Percentiles rank a stretch among this genome's conserved stretches.
Evolutionary conservation across 2,329 filamentous ascomycete species (phyloP).

Genomic region (Curvularia lunata): DNA sequence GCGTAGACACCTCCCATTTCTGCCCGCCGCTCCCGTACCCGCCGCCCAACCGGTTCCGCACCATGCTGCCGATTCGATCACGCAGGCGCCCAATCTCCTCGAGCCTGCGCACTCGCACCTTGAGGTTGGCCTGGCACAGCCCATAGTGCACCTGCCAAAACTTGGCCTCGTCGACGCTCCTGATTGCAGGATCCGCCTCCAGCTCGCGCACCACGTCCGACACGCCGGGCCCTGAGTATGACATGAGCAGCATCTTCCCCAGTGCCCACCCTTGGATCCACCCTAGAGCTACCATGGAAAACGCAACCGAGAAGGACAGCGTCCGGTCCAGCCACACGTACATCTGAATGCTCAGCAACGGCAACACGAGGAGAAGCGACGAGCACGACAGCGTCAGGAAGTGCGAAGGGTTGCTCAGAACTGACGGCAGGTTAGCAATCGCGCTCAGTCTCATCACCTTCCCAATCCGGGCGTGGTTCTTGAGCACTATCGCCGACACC

Average conservation of each 20-base stretch:
- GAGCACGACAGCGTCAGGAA: constrained; percentile 92
- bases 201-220: constrained; percentile 83
- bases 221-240: constrained; percentile 69
- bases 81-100: constrained; percentile 74
- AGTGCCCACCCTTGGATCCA: constrained; percentile 82
- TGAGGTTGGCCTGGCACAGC: constrained; percentile 92
- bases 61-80: constrained; percentile 75
- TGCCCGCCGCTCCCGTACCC: constrained; percentile 82
- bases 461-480: constrained; percentile 90
- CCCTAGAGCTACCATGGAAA: constrained; percentile 88
- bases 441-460: constrained; percentile 88
- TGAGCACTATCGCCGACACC: constrained; percentile 82
- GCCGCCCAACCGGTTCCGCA: constrained; percentile 85
- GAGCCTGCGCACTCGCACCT: constrained; percentile 70
- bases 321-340: constrained; percentile 84
- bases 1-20: constrained; percentile 91
- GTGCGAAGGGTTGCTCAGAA: constrained; percentile 95
- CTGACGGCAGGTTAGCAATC: constrained; percentile 78
- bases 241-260: constrained; percentile 95
- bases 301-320: constrained; percentile 79
- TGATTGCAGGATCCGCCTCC: constrained; percentile 76
- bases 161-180: constrained; percentile 82
- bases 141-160: constrained; percentile 99
- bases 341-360: constrained; percentile 79
- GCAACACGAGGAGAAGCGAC: constrained; percentile 77